A percentile compares a stretch with the other conserved stretches of the same genome.
Conservation (phyloP, 768 basidiomycete species). For the Mycena galopus region DNA sequence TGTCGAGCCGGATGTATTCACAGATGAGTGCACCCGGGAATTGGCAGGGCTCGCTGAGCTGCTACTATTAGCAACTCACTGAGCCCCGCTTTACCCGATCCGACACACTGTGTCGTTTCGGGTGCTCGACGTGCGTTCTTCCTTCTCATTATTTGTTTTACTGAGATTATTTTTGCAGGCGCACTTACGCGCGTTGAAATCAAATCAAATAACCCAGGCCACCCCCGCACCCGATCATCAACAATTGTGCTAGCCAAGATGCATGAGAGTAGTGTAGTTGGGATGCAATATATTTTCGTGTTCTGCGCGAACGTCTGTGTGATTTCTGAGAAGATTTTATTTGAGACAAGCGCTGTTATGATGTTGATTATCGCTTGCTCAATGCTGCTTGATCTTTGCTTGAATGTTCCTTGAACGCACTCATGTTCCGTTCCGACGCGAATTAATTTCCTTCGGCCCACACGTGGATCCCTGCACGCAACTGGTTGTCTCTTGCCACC, state of each 20-base stretch:
- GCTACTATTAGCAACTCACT: not conserved
- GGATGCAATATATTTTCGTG: conserved; percentile 18
- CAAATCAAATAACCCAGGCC: conserved; percentile 36
- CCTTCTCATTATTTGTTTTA: not conserved
- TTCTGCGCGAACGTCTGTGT: conserved; percentile 13
- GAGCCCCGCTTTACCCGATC: not conserved
- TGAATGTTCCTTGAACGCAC: too few species aligned
- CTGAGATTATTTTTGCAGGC: not conserved
- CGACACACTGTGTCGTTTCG: not conserved
- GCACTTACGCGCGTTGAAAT: not conserved
- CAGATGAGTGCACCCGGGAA: too few species aligned
- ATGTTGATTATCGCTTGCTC: too few species aligned
- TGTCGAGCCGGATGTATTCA: too few species aligned
- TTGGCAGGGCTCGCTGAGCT: not conserved
- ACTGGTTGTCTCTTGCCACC: conserved; percentile 24
- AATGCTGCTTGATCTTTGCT: too few species aligned
- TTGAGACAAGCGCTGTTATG: too few species aligned
- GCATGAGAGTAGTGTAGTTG: conserved; percentile 8
- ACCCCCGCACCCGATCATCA: not conserved
- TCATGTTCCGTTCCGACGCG: not conserved
- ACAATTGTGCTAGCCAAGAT: conserved; percentile 4
- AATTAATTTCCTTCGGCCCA: not conserved
- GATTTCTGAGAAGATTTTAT: not conserved
- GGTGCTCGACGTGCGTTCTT: conserved; percentile 3
- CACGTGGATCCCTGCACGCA: not conserved